Evolutionary conservation across 2,329 filamentous ascomycete genomes (phyloP).

Genomic region (Aspergillus novofumigatus): DNA sequence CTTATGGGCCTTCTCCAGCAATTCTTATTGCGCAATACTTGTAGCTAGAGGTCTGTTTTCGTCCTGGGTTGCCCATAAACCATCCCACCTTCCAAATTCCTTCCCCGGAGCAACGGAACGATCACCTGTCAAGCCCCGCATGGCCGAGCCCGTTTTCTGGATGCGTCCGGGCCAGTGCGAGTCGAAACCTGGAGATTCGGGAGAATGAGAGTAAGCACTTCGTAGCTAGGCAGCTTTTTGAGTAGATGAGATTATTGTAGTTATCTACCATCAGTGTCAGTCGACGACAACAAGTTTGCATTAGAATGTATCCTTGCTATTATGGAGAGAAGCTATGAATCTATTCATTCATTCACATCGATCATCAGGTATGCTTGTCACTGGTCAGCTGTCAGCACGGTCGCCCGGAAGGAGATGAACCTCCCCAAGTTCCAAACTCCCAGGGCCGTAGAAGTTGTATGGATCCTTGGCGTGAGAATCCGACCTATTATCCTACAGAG

Average conservation of each 20-base stretch:
- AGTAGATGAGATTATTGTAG: background rate
- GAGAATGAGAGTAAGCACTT: background rate
- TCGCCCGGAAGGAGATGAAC: constrained; percentile 4
- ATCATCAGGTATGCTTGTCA: background rate
- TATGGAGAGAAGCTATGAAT: background rate
- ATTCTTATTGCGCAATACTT: background rate
- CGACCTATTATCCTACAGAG: background rate
- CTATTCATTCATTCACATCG: background rate
- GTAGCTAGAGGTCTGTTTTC: background rate
- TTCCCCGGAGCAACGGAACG: constrained; percentile 36
- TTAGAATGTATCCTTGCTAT: background rate
- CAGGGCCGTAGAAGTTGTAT: background rate
- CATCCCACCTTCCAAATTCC: background rate
- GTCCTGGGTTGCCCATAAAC: background rate
- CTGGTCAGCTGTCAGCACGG: constrained; percentile 2
- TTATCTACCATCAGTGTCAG: background rate
- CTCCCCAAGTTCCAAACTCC: background rate
- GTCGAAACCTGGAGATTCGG: background rate
- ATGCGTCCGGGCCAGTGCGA: constrained; percentile 9
- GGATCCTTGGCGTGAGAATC: background rate
- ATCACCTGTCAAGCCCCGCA: constrained; percentile 26
- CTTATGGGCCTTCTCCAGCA: background rate
- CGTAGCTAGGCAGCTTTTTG: background rate
- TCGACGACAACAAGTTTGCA: background rate
- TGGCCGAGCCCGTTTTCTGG: constrained; percentile 25